Base-by-base conservation (phyloP, 192 early-diverging fungal genomes). In the Linnemannia schmuckeri region DNA sequence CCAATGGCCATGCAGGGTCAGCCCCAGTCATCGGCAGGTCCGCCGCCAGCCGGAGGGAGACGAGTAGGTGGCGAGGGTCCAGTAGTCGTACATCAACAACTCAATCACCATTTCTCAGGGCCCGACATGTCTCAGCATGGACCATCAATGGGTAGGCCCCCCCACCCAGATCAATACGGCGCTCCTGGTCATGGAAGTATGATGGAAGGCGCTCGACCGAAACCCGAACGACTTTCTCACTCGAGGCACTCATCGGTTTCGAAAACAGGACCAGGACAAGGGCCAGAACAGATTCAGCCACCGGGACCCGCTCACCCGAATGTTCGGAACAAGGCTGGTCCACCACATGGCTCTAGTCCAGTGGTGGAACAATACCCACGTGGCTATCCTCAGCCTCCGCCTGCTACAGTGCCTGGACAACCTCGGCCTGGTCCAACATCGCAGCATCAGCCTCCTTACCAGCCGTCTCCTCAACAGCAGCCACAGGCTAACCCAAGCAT, bases 231-330 rank as follows among this genome's bases (percentile, higher is more conserved):
- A 46, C 76, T 76, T 30, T 70, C 85, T 9, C 85, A 87, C 52
- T 87, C 85, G 15, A 72, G 85, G 57, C 75, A 81, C 72, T 87
- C 85, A 1, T 87, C 85, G 13, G 15, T 81, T 27, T 74, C 85
- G 7, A 87, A 81, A 33, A 15, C 76, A 33, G 76, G 71, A 18
- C 33, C 57, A 8, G 27, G 71, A 18, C 24, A 55, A 15, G 27
- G n/a, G 6, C 15, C 52, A 9, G 85, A 87, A 68, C 70, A 75
- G 20, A n/a, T 13, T 30, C 70, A 74, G n/a, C 61, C 70, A 27
- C 83, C 54, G 3, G 74, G 77, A 8, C 55, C 40, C 9, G 7
- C 78, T 7, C 57, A 85, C 38, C 81, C 57, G 24, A 27, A 2
- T 13, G 6, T 37, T 71, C 80, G 73, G 6, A 66, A 1, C 20